These are phyloP conservation scores for Fraxinus albicans DNA, from an alignment of 305 asterid species.

Conservation along the genomic window DNA sequence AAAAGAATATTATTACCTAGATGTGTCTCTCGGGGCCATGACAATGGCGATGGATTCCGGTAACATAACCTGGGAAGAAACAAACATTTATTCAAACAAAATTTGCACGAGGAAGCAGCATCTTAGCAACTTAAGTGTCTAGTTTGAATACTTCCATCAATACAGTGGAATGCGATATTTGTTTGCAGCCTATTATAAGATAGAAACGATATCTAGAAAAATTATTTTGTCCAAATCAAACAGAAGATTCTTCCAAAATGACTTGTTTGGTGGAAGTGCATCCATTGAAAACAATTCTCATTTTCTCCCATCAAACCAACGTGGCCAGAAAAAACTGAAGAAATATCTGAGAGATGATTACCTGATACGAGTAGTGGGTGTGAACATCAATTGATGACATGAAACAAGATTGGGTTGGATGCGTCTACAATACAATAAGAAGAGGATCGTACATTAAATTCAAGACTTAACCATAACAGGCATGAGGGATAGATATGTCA, in stretches of 20 bases:
- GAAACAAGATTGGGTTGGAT: slow-evolving; percentile 98
- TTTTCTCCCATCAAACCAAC: neutral
- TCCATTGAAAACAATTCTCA: neutral
- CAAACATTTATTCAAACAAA: slow-evolving; percentile 9
- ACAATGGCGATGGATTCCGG: slow-evolving; percentile 97
- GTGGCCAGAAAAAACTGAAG: neutral
- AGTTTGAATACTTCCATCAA: neutral
- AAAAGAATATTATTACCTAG: slow-evolving; percentile 45
- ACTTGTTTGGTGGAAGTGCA: neutral
- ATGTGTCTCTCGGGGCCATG: slow-evolving; percentile 92
- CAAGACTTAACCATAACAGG: neutral
- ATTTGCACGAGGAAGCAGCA: slow-evolving; percentile 10
- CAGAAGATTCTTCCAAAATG: neutral
- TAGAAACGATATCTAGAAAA: neutral
- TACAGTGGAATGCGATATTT: neutral
- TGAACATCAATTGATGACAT: slow-evolving; percentile 98
- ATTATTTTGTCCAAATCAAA: neutral
- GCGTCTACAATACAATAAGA: slow-evolving; percentile 66
- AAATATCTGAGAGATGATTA: slow-evolving; percentile 26
- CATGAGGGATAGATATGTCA: neutral
- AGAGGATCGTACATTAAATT: slow-evolving; percentile 24
- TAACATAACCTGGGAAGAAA: slow-evolving; percentile 73
- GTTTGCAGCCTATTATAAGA: neutral
- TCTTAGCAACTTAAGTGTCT: neutral
- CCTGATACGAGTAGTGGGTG: slow-evolving; percentile 97